Evolutionary conservation across 345 rosid species (phyloP).

Genomic region (Bruguiera sexangula): DNA sequence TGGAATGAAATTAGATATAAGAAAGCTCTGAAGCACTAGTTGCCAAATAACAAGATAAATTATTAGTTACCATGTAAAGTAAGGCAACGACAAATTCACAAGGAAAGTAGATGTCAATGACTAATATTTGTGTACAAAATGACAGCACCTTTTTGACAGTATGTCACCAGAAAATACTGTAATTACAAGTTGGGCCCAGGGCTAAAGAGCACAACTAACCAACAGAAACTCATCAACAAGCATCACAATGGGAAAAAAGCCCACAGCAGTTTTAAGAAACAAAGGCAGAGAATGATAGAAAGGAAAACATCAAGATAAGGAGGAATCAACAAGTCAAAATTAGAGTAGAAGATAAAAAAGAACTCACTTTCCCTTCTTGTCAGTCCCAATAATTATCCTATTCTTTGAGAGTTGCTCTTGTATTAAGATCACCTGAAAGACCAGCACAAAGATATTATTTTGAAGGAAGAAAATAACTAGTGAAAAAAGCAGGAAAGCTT

Average conservation of each 20-base stretch:
- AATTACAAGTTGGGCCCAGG: no score
- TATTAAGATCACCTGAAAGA: conserved; percentile 78
- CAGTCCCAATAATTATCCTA: conserved; percentile 82
- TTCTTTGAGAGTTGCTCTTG: conserved; percentile 97
- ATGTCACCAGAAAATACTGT: no score
- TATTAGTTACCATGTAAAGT: no score
- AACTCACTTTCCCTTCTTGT: conserved; percentile 95
- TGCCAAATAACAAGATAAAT: no score
- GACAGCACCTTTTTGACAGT: no score
- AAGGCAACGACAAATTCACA: no score
- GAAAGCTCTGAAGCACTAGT: no score
- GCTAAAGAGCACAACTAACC: no score
- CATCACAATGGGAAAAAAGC: not conserved
- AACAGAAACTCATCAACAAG: not conserved
- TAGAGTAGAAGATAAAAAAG: not conserved
- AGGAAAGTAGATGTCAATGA: no score
- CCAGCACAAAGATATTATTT: not conserved
- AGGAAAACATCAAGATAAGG: not conserved
- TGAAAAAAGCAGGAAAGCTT: not conserved
- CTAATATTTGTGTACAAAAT: no score
- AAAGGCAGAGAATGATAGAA: not conserved
- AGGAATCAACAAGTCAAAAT: not conserved
- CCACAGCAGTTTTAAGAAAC: not conserved
- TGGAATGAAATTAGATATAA: no score
- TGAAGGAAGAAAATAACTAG: not conserved